Conservation (phyloP, 495 filamentous ascomycete genomes). For the Trichoderma parareesei region DNA sequence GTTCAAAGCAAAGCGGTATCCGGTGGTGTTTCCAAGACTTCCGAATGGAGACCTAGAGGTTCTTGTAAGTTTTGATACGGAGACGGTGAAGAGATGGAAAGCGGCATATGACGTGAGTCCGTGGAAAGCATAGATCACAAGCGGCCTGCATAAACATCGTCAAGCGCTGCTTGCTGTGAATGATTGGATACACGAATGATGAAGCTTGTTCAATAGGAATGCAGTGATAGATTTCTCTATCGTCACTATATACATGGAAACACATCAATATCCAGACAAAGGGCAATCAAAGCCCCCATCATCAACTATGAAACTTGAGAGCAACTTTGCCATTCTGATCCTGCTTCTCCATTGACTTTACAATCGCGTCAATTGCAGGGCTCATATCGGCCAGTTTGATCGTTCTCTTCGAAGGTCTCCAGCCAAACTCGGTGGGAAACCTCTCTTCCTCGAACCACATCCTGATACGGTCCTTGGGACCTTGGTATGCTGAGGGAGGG, state of each 20-base stretch:
- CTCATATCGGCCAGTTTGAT: not conserved
- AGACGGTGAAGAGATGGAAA: constrained; percentile 9
- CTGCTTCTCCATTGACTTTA: not conserved
- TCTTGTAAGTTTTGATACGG: constrained; percentile 19
- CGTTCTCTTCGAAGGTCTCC: not conserved
- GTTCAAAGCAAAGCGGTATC: constrained; percentile 19
- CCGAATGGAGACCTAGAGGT: constrained; percentile 21
- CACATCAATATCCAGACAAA: not conserved
- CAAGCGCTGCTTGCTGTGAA: not conserved
- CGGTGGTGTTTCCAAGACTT: constrained; percentile 23
- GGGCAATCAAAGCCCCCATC: too few relatives aligned
- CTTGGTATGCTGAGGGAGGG: not conserved
- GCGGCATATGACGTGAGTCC: not conserved
- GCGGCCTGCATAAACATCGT: not conserved
- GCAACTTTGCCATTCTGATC: not conserved
- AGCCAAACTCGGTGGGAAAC: not conserved
- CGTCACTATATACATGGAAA: not conserved
- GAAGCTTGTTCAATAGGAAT: not conserved
- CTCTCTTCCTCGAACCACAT: not conserved
- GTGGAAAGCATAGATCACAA: not conserved
- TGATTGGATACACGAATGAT: not conserved
- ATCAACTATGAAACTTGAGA: not conserved
- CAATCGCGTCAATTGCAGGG: not conserved
- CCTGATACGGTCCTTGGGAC: not conserved
- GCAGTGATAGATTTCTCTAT: not conserved